A percentile compares a stretch with the other conserved stretches of the same genome.
Conservation (phyloP, 225 moss, liverwort and hornwort species). For the Physcomitrium patens region DNA sequence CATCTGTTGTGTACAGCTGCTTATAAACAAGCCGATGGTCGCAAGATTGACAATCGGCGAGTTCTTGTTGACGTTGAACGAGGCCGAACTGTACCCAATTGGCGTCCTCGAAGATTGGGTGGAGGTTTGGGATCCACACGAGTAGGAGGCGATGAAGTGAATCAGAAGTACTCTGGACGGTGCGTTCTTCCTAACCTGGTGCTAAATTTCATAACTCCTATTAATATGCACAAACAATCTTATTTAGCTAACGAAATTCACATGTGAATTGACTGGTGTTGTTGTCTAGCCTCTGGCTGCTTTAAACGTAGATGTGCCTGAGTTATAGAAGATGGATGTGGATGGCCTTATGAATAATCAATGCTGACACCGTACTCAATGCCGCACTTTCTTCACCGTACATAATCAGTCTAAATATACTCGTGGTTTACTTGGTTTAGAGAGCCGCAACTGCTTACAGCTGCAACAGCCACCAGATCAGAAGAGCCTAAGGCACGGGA, state of each 20-base stretch:
- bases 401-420: constrained; percentile 23
- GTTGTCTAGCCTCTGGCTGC: background rate
- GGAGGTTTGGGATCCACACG: constrained; percentile 98
- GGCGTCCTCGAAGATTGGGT: constrained; percentile 98
- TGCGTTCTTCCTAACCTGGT: constrained; percentile 34
- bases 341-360: background rate
- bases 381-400: background rate
- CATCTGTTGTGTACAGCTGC: constrained; percentile 63
- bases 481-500: constrained; percentile 90
- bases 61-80: constrained; percentile 99
- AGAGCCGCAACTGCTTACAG: constrained; percentile 82
- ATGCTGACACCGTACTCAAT: background rate
- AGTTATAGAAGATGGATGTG: background rate
- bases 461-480: constrained; percentile 67
- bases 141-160: constrained; percentile 98
- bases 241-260: background rate
- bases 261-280: constrained; percentile 13
- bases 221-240: no score
- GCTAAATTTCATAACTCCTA: background rate
- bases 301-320: constrained; percentile 13
- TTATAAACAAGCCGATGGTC: constrained; percentile 98
- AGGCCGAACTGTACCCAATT: constrained; percentile 97
- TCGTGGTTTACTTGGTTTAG: constrained; percentile 35
- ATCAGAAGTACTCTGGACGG: constrained; percentile 98
- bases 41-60: constrained; percentile 98